Base-by-base conservation (phyloP, 306 rosid species). In the Styphnolobium japonicum region DNA sequence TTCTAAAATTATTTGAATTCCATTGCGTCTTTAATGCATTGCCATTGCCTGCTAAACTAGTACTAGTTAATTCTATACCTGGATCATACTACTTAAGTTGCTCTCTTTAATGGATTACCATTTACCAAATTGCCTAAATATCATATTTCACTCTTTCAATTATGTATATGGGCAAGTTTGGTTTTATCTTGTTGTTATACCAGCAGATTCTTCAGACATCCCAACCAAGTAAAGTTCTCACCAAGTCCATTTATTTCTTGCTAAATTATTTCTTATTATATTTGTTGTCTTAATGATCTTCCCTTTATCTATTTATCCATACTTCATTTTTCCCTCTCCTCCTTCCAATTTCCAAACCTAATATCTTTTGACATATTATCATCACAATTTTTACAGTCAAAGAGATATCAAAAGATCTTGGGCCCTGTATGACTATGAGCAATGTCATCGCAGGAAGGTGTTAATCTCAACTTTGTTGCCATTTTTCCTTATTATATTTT, bases 91-190 rank as follows among this genome's bases (percentile, higher is more conserved):
- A n/a, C n/a, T n/a, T n/a, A n/a, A n/a, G n/a, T n/a, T n/a, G n/a
- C n/a, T n/a, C n/a, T n/a, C n/a, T n/a, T n/a, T n/a, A n/a, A n/a
- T n/a, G n/a, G n/a, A n/a, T n/a, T n/a, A n/a, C n/a, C n/a, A 3
- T 29, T 69, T 43, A 3, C 56, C 3, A 4, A 9, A n/a, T 58
- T 25, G 10, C 10, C 10, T 2, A 2, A 48, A 21, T 48, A 52
- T 80, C 51, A 16, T 15, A 53, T n/a, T n/a, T n/a, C n/a, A n/a
- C n/a, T n/a, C n/a, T 60, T 33, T 74, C 66, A 15, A 33, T 80
- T 75, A 5, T 51, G 49, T n/a, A n/a, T n/a, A n/a, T 21, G 45
- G 61, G 63, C 89, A 94, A 97, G 83, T 89, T 86, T 52, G 85
- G 57, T 82, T 81, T 53, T 77, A n/a, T n/a, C n/a, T n/a, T n/a